Evolutionary conservation across 192 early-diverging fungal species (phyloP).

Genomic region (Coemansia sp.): DNA sequence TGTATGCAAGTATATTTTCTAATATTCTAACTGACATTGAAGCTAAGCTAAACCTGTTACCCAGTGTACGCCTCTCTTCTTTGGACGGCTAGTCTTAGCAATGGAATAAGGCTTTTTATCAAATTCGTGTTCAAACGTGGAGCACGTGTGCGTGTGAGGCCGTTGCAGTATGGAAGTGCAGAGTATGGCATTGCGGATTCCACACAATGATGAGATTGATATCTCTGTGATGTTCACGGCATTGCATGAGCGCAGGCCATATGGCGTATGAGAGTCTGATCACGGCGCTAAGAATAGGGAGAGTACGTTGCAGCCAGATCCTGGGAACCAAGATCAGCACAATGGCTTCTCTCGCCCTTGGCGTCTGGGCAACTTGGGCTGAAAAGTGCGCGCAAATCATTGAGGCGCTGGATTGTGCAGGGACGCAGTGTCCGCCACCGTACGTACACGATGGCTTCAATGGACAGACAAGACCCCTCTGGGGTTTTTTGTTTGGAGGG

Average conservation of each 20-base stretch:
- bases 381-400: background rate
- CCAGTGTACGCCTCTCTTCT: background rate
- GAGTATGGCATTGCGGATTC: background rate
- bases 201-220: background rate
- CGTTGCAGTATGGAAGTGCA: background rate
- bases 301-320: background rate
- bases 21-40: background rate
- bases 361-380: background rate
- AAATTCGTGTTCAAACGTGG: background rate
- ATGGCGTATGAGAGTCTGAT: background rate
- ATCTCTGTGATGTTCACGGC: background rate
- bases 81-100: background rate
- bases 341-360: background rate
- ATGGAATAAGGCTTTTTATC: background rate
- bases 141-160: background rate
- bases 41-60: background rate
- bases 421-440: background rate
- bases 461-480: background rate
- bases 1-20: too few species aligned
- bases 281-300: background rate
- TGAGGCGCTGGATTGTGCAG: background rate
- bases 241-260: too few species aligned
- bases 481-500: background rate
- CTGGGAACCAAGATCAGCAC: background rate
- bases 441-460: background rate